A percentile compares a stretch with the other conserved stretches of the same genome.
phyloP scores from a whole-genome alignment of 345 rosid genomes.

The Salix viminalis region DNA sequence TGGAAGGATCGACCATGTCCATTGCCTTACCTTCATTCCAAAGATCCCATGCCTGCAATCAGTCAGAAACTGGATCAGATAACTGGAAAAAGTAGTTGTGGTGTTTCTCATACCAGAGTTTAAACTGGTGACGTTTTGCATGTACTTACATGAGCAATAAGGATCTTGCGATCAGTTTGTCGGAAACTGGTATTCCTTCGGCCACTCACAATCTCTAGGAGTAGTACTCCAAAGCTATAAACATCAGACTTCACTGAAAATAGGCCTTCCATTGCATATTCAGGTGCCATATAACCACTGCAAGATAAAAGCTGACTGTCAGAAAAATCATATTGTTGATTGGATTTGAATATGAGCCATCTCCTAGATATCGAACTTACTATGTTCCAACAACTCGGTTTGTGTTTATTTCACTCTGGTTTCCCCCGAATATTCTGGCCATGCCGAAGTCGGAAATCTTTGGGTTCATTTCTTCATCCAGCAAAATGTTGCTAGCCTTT shows the following conservation, averaged over 20 bases:
- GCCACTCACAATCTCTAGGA: constrained; percentile 24
- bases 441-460: constrained; percentile 31
- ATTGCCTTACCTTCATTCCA: constrained; percentile 20
- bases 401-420: constrained; percentile 26
- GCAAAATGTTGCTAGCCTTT: constrained; percentile 29
- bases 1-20: constrained; percentile 18
- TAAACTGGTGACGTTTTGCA: not conserved
- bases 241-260: constrained; percentile 32
- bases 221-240: constrained; percentile 26
- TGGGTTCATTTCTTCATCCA: constrained; percentile 26
- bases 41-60: constrained; percentile 24
- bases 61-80: not conserved
- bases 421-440: constrained; percentile 29
- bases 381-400: constrained; percentile 28
- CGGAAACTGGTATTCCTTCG: constrained; percentile 28
- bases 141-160: constrained; percentile 21
- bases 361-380: constrained; percentile 7
- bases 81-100: not conserved
- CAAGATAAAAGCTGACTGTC: not conserved
- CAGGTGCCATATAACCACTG: constrained; percentile 33
- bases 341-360: not conserved
- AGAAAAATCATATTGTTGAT: not conserved
- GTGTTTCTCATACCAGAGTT: no score
- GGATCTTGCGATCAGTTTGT: constrained; percentile 8
- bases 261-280: constrained; percentile 32